Conservation (phyloP, 2,329 filamentous ascomycete species). For the Dothistroma septosporum region DNA sequence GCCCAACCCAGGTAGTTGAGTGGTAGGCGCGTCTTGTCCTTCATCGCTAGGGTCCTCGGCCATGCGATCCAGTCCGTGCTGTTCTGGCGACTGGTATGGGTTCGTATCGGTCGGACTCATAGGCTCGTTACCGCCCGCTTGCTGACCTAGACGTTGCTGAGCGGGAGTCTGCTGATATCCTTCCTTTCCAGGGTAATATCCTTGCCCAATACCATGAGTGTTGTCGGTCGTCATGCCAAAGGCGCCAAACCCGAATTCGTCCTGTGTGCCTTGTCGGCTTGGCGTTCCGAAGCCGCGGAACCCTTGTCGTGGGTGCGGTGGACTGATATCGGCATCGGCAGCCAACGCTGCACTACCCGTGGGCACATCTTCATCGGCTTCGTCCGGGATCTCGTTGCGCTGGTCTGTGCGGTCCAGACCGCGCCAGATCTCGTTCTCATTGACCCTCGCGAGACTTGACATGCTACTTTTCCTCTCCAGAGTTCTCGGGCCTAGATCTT, state of each 20-base stretch:
- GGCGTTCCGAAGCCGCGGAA: slow-evolving; percentile 42
- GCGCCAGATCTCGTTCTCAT: slow-evolving; percentile 52
- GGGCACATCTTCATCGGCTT: slow-evolving; percentile 66
- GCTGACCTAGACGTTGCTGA: slow-evolving; percentile 41
- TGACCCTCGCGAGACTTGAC: slow-evolving; percentile 51
- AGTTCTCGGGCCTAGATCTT: slow-evolving; percentile 48
- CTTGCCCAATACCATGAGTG: slow-evolving; percentile 28
- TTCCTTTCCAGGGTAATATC: slow-evolving; percentile 45
- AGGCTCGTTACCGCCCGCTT: slow-evolving; percentile 56
- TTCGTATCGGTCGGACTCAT: slow-evolving; percentile 94
- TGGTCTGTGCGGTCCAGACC: slow-evolving; percentile 24
- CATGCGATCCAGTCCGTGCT: slow-evolving; percentile 58
- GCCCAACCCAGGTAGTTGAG: slow-evolving; percentile 31
- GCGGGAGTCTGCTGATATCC: slow-evolving; percentile 54
- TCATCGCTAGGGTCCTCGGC: slow-evolving; percentile 44
- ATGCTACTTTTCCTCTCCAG: slow-evolving; percentile 55
- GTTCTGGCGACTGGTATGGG: slow-evolving; percentile 86
- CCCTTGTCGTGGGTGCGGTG: slow-evolving; percentile 42
- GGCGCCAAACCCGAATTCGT: slow-evolving; percentile 56
- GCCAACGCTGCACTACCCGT: slow-evolving; percentile 70
- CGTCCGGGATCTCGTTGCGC: slow-evolving; percentile 39
- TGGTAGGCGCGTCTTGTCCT: slow-evolving; percentile 28
- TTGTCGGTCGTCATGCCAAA: slow-evolving; percentile 58
- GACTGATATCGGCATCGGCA: slow-evolving; percentile 67
- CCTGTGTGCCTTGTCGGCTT: slow-evolving; percentile 49